Evolutionary conservation across 192 early-diverging fungal species (phyloP).

Genomic region (Haplosporangium gracile): DNA sequence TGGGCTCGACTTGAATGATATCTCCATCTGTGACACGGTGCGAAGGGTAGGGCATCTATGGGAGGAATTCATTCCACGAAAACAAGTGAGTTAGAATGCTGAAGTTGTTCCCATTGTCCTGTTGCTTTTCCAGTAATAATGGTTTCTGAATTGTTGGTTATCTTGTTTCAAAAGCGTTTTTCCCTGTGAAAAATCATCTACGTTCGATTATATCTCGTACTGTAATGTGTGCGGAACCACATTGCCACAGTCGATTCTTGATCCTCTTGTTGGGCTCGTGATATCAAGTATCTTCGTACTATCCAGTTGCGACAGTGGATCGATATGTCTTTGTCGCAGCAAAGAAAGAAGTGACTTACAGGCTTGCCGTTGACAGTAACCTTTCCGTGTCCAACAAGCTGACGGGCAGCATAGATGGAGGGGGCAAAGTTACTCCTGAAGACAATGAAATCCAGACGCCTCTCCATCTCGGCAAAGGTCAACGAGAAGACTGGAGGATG

Average conservation of each 20-base stretch:
- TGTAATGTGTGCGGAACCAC: too few relatives aligned
- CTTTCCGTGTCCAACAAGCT: constrained; percentile 86
- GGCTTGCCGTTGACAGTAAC: constrained; percentile 93
- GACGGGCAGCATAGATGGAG: constrained; percentile 88
- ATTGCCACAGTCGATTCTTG: too few relatives aligned
- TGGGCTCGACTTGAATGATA: constrained; percentile 86
- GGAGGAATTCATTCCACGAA: not conserved
- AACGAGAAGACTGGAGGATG: constrained; percentile 82
- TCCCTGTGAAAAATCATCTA: too few relatives aligned
- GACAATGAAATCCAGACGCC: constrained; percentile 93
- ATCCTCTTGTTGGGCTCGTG: not conserved
- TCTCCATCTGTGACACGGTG: constrained; percentile 88
- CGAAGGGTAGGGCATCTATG: constrained; percentile 81
- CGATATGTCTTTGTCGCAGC: not conserved
- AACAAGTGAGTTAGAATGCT: not conserved
- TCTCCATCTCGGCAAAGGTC: constrained; percentile 90
- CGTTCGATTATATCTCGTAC: too few relatives aligned
- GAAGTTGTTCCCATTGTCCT: not conserved
- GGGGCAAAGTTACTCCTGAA: constrained; percentile 93
- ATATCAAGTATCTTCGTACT: not conserved
- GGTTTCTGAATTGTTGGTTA: too few relatives aligned
- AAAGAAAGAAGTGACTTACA: constrained; percentile 56
- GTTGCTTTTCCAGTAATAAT: not conserved
- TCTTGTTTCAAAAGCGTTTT: too few relatives aligned
- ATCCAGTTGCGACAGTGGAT: too few relatives aligned